Conservation (phyloP, 2,329 filamentous ascomycete species). For the Colletotrichum zoysiae region DNA sequence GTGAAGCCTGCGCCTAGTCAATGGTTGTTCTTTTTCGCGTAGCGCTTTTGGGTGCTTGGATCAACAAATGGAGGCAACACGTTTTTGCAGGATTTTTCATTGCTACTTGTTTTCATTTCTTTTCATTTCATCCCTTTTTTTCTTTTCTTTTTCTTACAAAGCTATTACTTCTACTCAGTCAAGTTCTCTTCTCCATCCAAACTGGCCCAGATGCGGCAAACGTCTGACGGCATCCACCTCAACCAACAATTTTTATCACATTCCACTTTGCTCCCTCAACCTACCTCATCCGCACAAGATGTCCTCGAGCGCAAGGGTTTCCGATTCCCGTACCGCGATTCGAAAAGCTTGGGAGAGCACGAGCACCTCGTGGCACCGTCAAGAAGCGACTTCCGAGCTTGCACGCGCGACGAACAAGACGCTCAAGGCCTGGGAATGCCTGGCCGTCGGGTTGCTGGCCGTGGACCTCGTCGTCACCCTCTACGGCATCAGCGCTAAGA, state of each 20-base stretch:
- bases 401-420: not conserved
- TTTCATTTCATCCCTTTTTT: no score
- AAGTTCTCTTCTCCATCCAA: not conserved
- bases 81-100: not conserved
- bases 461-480: slow-evolving; percentile 21
- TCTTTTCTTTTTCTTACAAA: no score
- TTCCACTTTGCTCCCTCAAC: not conserved
- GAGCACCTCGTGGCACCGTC: no score
- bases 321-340: not conserved
- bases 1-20: not conserved
- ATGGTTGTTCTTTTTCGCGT: not conserved
- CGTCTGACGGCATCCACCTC: not conserved
- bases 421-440: slow-evolving; percentile 17
- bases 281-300: not conserved
- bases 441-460: not conserved
- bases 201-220: not conserved
- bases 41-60: not conserved
- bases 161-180: not conserved
- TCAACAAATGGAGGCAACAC: not conserved
- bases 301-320: not conserved
- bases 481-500: slow-evolving; percentile 21
- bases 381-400: not conserved
- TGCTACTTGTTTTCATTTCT: not conserved
- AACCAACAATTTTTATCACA: not conserved
- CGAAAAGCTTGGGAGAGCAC: not conserved